Evolutionary conservation across 768 basidiomycete species (phyloP).

Genomic region (Tulasnella sp.): DNA sequence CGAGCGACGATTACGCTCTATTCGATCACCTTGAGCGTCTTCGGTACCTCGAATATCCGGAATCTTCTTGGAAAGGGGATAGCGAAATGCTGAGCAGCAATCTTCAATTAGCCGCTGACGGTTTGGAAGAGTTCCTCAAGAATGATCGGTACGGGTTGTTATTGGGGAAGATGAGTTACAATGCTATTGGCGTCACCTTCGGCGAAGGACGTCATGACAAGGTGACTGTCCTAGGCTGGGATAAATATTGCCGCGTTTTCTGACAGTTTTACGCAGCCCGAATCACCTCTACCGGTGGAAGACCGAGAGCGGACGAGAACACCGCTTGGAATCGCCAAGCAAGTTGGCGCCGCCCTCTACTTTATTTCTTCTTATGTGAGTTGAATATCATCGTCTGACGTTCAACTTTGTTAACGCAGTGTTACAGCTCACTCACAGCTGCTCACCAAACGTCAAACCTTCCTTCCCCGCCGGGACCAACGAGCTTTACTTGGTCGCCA

Average conservation of each 20-base stretch:
- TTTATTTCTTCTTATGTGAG: constrained; percentile 60
- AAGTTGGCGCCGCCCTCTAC: constrained; percentile 67
- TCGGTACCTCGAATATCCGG: constrained; percentile 48
- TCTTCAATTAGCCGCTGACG: constrained; percentile 44
- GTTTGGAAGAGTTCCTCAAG: constrained; percentile 56
- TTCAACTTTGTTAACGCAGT: background rate
- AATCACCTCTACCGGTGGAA: constrained; percentile 29
- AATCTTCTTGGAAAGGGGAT: constrained; percentile 34
- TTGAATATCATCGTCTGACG: background rate
- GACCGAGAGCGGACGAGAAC: constrained; percentile 64
- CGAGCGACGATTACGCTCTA: constrained; percentile 39
- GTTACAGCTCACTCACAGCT: constrained; percentile 53
- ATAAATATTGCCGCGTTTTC: background rate
- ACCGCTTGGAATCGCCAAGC: constrained; percentile 58
- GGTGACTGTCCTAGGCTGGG: constrained; percentile 30
- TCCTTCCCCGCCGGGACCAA: constrained; percentile 54
- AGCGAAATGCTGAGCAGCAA: constrained; percentile 40
- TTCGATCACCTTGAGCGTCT: constrained; percentile 69
- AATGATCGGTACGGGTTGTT: constrained; percentile 49
- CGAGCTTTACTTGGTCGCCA: constrained; percentile 58
- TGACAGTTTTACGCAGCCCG: constrained; percentile 17
- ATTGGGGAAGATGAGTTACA: constrained; percentile 62
- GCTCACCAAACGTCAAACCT: constrained; percentile 52
- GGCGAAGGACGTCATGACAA: constrained; percentile 56
- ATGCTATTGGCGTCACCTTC: constrained; percentile 60